phyloP scores from a whole-genome alignment of 129 eudicot species.

The carrot (Daucus carota) region DNA sequence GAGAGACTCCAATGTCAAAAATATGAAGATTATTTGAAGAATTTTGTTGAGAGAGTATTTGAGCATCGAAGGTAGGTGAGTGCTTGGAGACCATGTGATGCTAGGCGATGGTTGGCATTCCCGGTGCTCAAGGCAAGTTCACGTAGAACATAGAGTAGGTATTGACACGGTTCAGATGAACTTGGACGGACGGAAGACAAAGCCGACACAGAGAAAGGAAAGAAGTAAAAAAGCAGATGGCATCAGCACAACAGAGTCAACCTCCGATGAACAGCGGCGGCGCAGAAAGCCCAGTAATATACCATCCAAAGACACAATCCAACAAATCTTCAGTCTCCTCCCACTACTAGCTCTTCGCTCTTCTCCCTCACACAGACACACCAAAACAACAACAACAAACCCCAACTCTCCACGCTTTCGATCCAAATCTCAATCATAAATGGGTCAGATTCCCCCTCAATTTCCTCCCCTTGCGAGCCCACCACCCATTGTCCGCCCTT shows the following conservation, averaged over 20 bases:
- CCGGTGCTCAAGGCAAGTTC: too few relatives aligned
- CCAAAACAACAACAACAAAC: conserved; percentile 1
- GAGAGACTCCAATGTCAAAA: too few relatives aligned
- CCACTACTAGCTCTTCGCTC: conserved; percentile 64
- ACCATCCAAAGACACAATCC: conserved; percentile 71
- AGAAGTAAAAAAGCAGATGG: background rate
- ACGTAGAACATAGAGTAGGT: too few relatives aligned
- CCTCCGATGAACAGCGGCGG: background rate
- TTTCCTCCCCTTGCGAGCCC: conserved; percentile 71
- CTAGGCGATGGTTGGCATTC: too few relatives aligned
- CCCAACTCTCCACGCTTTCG: conserved; percentile 61
- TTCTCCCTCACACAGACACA: conserved; percentile 23
- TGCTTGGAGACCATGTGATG: too few relatives aligned
- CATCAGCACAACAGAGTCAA: too few relatives aligned
- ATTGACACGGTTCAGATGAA: too few relatives aligned
- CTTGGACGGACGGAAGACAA: too few relatives aligned
- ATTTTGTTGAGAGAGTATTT: too few relatives aligned
- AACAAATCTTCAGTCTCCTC: conserved; percentile 65
- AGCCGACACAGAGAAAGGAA: background rate
- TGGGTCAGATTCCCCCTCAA: conserved; percentile 71
- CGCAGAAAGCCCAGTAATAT: conserved; percentile 26
- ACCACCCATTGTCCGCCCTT: too few relatives aligned
- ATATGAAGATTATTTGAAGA: too few relatives aligned
- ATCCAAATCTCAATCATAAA: conserved; percentile 29
- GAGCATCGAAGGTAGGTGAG: too few relatives aligned